phyloP scores from a whole-genome alignment of 768 basidiomycete species.

The Flagelloscypha sp. region DNA sequence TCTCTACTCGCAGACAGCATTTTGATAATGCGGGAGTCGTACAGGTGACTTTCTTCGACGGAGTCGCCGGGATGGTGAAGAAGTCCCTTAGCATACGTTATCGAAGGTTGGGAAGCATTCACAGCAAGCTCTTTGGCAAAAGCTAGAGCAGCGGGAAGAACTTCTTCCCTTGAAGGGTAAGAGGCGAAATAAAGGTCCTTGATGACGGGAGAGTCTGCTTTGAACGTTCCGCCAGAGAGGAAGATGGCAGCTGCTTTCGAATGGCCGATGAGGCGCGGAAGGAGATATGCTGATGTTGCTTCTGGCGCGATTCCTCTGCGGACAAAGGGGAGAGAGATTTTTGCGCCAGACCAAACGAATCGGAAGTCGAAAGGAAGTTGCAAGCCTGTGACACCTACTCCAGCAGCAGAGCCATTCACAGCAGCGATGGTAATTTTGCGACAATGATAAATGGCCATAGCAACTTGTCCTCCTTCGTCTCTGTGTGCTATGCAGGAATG shows the following conservation, averaged over 20 bases:
- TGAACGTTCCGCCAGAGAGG: slow-evolving; percentile 36
- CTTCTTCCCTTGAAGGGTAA: slow-evolving; percentile 40
- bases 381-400: slow-evolving; percentile 40
- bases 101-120: slow-evolving; percentile 42
- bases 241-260: slow-evolving; percentile 45
- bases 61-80: slow-evolving; percentile 42
- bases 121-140: slow-evolving; percentile 44
- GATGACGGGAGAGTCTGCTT: slow-evolving; percentile 36
- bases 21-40: slow-evolving; percentile 42
- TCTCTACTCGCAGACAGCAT: slow-evolving; percentile 31
- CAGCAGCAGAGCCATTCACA: slow-evolving; percentile 44
- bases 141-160: slow-evolving; percentile 42
- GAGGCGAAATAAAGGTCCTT: slow-evolving; percentile 38
- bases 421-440: slow-evolving; percentile 47
- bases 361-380: slow-evolving; percentile 47
- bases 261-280: slow-evolving; percentile 47
- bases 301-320: slow-evolving; percentile 42
- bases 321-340: slow-evolving; percentile 41
- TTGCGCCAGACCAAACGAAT: slow-evolving; percentile 44
- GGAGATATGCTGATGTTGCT: slow-evolving; percentile 39
- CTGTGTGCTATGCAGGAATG: slow-evolving; percentile 28
- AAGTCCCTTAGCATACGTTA: slow-evolving; percentile 45
- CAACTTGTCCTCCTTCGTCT: slow-evolving; percentile 38
- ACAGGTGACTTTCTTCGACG: slow-evolving; percentile 45
- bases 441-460: slow-evolving; percentile 41